These are phyloP conservation scores for Colletotrichum camelliae DNA, from an alignment of 2,329 filamentous ascomycete species.

Conservation along the genomic window DNA sequence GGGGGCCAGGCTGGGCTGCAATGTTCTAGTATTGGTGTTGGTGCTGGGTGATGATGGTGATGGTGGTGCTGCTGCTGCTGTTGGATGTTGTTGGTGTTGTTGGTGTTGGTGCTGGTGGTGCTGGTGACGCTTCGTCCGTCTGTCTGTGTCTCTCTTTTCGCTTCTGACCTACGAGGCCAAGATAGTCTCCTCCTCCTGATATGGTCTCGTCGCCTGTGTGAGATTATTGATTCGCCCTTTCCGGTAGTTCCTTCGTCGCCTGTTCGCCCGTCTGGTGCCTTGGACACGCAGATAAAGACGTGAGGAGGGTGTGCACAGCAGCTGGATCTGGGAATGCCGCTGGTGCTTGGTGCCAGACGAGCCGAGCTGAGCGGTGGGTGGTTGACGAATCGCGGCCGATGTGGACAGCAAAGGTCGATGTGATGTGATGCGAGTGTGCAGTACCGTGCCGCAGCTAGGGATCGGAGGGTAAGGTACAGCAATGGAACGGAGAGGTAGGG, in stretches of 20 bases:
- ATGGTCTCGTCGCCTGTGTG: neutral
- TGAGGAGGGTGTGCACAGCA: neutral
- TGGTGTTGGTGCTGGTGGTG: too few species aligned
- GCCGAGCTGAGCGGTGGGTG: neutral
- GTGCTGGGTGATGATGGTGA: neutral
- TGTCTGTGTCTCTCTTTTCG: neutral
- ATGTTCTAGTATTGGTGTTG: neutral
- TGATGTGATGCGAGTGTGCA: conserved; percentile 16
- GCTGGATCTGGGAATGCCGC: neutral
- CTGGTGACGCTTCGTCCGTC: neutral
- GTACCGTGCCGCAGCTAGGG: conserved; percentile 11
- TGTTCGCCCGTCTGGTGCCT: neutral
- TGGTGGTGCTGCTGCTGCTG: neutral
- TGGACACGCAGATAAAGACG: neutral
- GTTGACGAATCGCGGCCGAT: neutral
- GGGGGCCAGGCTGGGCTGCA: neutral
- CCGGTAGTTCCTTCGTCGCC: neutral
- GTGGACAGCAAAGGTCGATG: neutral
- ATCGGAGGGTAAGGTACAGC: conserved; percentile 9
- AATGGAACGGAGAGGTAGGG: neutral
- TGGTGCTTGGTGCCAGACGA: neutral
- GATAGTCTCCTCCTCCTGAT: neutral
- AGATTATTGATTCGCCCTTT: neutral
- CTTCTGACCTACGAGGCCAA: neutral
- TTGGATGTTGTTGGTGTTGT: neutral